phyloP scores from a whole-genome alignment of 2,329 filamentous ascomycete genomes.

The Fusarium robinianum region DNA sequence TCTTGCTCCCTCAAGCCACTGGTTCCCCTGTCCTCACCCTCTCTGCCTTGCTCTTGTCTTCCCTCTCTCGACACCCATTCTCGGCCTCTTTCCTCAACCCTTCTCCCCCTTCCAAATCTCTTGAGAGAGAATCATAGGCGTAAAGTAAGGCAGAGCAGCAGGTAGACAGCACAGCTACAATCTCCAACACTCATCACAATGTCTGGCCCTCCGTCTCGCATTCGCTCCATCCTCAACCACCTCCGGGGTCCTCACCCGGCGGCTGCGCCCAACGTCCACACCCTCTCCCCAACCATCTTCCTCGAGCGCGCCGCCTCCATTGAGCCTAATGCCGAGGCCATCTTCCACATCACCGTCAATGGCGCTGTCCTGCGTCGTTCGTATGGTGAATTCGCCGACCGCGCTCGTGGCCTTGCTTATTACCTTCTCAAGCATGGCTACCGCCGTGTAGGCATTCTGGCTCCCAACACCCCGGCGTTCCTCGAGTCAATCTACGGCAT shows the following conservation, averaged over 20 bases:
- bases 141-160: constrained; percentile 15
- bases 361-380: constrained; percentile 72
- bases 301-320: constrained; percentile 83
- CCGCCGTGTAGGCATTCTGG: constrained; percentile 81
- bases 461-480: constrained; percentile 93
- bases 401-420: constrained; percentile 85
- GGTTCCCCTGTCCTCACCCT: not conserved
- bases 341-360: constrained; percentile 84
- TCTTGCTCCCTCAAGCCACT: not conserved
- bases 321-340: constrained; percentile 82
- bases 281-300: constrained; percentile 86
- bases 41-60: constrained; percentile 2
- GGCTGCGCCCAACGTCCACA: constrained; percentile 67
- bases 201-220: constrained; percentile 66
- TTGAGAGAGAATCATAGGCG: not conserved
- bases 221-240: constrained; percentile 61
- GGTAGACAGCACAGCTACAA: not conserved
- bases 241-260: constrained; percentile 46
- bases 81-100: not conserved
- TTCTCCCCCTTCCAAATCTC: not conserved
- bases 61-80: no score
- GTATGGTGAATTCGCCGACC: constrained; percentile 83
- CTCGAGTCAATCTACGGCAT: constrained; percentile 89
- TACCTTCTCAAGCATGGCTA: constrained; percentile 76
- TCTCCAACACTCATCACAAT: constrained; percentile 47